Base-by-base conservation (phyloP, 2,329 filamentous ascomycete species). In the Aspergillus aculeatus region DNA sequence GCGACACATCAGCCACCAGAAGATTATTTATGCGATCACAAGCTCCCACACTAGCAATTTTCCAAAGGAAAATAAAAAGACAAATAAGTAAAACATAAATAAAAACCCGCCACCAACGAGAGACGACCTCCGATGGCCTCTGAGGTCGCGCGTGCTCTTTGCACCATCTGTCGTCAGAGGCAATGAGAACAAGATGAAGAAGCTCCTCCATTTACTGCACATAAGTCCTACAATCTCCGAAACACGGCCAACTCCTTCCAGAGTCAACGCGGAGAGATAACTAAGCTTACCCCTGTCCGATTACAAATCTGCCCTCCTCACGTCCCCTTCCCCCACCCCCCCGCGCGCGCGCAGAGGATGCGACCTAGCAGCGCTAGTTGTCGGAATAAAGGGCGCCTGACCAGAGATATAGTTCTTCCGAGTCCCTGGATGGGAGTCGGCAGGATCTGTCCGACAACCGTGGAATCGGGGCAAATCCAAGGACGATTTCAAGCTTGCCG, bases 401-500 rank as follows among this genome's bases (percentile, higher is more conserved):
- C n/a, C n/a, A 19, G 16, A 44, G 53, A 31, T 48, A 55, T 55
- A 24, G 26, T 48, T 51, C 50, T 47, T 55, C 63, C 66, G 60
- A 68, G 54, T 60, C 66, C 64, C 50, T 66, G 68, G 69, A 49
- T 65, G 38, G n/a, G 32, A 26, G 31, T 19, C 52, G 52, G 53
- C 26, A 38, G 57, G 47, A 50, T 56, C 59, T 50, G 32, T 56
- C 52, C 62, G 61, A 71, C 67, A 55, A 58, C 10, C 51, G 50
- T 24, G 60, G 50, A 32, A 60, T 56, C 51, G 31, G 57, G 9
- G 23, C 35, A 31, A 31, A n/a, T 41, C 56, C 38, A 19, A 44
- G 38, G 12, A 68, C 70, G 68, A 69, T 69, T 69, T 67, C 66
- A 67, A 61, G 66, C 65, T 69, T 72, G 69, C 70, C 69, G 64